Percentiles rank a stretch among this genome's conserved stretches.
These are phyloP conservation scores for Drechslerella dactyloides DNA, from an alignment of 2,329 filamentous ascomycete genomes.

Conservation along the genomic window DNA sequence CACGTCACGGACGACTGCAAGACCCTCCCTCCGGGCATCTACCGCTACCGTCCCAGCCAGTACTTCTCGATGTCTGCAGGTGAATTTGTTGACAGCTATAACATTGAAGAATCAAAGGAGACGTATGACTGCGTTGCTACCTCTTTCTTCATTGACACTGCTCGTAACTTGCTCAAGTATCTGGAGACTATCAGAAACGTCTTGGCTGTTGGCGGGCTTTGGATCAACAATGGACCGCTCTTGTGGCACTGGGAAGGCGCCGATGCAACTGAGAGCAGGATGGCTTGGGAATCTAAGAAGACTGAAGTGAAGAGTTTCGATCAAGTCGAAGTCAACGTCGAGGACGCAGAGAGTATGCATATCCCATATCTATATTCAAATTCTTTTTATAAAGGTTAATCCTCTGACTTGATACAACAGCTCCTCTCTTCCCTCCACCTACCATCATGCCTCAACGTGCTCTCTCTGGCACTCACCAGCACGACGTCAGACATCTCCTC, in stretches of 20 bases:
- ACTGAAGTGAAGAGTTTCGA: conserved; percentile 50
- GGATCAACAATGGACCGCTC: conserved; percentile 88
- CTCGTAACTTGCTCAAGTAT: conserved; percentile 89
- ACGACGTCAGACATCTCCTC: neutral
- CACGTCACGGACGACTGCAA: neutral
- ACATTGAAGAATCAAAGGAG: conserved; percentile 66
- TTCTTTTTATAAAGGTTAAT: neutral
- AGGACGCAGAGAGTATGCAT: conserved; percentile 53
- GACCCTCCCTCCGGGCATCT: conserved; percentile 54
- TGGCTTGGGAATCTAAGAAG: conserved; percentile 62
- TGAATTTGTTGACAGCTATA: conserved; percentile 87
- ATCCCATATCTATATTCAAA: neutral
- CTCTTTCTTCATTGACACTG: conserved; percentile 97
- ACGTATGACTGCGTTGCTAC: conserved; percentile 82
- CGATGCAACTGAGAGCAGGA: conserved; percentile 64
- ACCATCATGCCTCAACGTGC: neutral
- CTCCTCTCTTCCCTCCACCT: neutral
- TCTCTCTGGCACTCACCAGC: neutral
- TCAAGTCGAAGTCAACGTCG: conserved; percentile 59
- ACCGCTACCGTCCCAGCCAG: conserved; percentile 53
- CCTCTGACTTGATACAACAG: neutral
- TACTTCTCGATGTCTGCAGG: conserved; percentile 89
- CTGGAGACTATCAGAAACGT: conserved; percentile 82
- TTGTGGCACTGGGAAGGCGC: conserved; percentile 94
- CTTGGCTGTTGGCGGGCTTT: conserved; percentile 76